Evolutionary conservation across 768 basidiomycete species (phyloP).

Genomic region (Rhodotorula diobovata): DNA sequence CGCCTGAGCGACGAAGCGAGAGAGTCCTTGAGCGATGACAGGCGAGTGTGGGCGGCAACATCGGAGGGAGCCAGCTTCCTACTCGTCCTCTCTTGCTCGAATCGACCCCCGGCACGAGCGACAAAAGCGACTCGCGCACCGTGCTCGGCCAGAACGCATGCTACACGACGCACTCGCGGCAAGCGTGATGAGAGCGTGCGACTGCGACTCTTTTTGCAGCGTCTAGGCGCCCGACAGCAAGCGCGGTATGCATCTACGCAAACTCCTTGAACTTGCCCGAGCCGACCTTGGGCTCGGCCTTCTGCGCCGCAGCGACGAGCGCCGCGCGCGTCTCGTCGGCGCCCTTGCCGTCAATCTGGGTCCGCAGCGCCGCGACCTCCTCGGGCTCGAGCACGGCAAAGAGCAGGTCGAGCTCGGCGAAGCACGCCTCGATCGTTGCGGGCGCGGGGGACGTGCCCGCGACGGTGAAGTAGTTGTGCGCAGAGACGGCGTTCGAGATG

Average conservation of each 20-base stretch:
- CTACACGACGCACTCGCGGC: no score
- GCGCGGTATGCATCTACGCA: conserved; percentile 32
- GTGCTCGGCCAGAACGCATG: no score
- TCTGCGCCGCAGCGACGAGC: conserved; percentile 41
- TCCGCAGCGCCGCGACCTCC: conserved; percentile 49
- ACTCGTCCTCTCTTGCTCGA: no score
- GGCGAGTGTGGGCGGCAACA: no score
- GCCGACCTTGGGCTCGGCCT: conserved; percentile 42
- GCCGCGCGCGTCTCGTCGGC: conserved; percentile 46
- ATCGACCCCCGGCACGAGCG: no score
- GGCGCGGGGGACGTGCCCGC: conserved; percentile 48
- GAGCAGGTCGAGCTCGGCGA: conserved; percentile 50
- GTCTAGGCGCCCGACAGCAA: no score
- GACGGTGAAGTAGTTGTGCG: conserved; percentile 51
- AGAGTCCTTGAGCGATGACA: no score
- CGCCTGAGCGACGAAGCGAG: no score
- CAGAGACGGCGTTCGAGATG: conserved; percentile 48
- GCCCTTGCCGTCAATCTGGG: conserved; percentile 48
- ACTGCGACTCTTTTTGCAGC: no score
- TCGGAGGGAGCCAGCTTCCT: no score
- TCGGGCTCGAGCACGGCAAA: conserved; percentile 49
- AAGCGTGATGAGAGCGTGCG: no score
- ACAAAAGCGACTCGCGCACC: no score
- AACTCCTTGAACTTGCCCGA: conserved; percentile 49
- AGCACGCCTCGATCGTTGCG: conserved; percentile 48